Evolutionary conservation across 768 basidiomycete genomes (phyloP), one percentile per base, ranked within the genome.

Genomic region (Gloeostereum incarnatum): DNA sequence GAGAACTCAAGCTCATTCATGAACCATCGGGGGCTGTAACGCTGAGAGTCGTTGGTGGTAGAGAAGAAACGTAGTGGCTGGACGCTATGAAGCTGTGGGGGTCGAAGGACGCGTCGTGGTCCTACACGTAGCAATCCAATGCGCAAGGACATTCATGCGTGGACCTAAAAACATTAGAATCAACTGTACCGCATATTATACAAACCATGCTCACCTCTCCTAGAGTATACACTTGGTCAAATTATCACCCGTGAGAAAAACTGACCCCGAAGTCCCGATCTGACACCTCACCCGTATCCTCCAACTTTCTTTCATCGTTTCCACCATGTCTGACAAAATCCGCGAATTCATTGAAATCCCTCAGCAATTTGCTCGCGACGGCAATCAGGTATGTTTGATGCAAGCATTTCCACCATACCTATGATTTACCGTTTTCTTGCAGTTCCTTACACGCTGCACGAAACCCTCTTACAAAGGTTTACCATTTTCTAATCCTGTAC

Each of bases 381-480:
- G 94, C 41, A 87, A 85, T 51, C 89, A 92, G 71, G 94, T 90
- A 29, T 42, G 75, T 62, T 23, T 3, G 30, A 14, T n/a, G 31
- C 36, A 8, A 14, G 9, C 37, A 5, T 6, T 17, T 25, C 10
- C 23, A 21, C 16, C 8, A 3, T 18, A 17, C 8, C 30, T 26
- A 23, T 45, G 26, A 50, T 49, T 36, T 18, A 49, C 55, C 30
- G 44, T 43, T 21, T 25, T 40, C 14, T 21, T 46, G 25, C 48
- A 98, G 96, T 98, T 99, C 69, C 66, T 99, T 46, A 86, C 81
- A 50, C 81, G 93, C 56, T 99, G 96, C 74, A 94, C 92, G 42
- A 99, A 99, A 67, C 96, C 96, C 44, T 89, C 89, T 37, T 77
- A 85, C 59, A 89, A 89, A 69, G 96, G 96, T 96, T 22, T 38